Evolutionary conservation across 208 protist species (phyloP), one percentile per base, ranked within the genome.

Genomic region (Crithidia expoeki): DNA sequence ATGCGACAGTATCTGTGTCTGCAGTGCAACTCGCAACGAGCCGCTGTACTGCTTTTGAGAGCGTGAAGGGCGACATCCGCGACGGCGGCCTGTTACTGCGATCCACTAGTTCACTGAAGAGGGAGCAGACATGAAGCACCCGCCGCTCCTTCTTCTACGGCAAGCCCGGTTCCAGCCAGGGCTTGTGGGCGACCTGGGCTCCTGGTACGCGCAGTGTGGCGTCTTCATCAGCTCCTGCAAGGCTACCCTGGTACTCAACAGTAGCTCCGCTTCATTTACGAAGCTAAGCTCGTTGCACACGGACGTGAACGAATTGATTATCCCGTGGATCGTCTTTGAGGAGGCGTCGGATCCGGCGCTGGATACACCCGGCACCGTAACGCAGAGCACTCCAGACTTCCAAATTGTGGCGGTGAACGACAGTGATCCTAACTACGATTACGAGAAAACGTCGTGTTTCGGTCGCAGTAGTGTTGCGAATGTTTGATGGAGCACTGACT

Each of bases 111-210:
- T 60, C 83, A 1, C 58, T 67, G 12, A 50, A 76, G 0, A 68
- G 66, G 0, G 79, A 85, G 57, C 77, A 81, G 65, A 85, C 83
- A 21, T 88, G 83, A 79, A 70, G 83, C 44, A 71, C 85, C 33
- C 85, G 83, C 64, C 67, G 72, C 11, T 88, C 79, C 14, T 88
- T 88, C 46, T 64, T 88, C 10, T 85, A 85, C 64, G 83, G 83
- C 19, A 16, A 55, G 14, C 16, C 2, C 7, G 71, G 68, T 4
- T 57, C 49, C 0, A 21, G 70, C 11, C 16, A 78, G 21, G 79
- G 83, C 5, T 23, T 85, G 14, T 83, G 83, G 79, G 79, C 11
- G 21, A 75, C 16, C 36, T 61, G 34, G 79, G 67, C 17, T 75
- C 72, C 6, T 76, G 79, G 33, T 88, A 84, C 60, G 75, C 51